phyloP scores from a whole-genome alignment of 139 green algal genomes.

The Desmodesmus armatus region DNA sequence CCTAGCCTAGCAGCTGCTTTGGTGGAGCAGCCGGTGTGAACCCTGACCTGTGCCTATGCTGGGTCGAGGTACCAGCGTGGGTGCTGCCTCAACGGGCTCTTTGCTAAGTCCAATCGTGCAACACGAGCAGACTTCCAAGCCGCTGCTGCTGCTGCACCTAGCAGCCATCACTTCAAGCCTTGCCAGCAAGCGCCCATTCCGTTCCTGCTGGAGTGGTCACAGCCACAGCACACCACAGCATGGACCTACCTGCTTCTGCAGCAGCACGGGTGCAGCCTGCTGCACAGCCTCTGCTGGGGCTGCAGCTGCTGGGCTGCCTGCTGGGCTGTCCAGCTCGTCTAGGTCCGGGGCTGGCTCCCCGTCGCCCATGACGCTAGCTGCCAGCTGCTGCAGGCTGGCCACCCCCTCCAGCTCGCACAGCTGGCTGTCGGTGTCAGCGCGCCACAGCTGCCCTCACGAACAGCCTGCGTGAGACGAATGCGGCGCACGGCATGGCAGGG shows the following conservation, averaged over 20 bases:
- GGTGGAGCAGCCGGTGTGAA: not conserved
- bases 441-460: slow-evolving; percentile 36
- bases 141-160: slow-evolving; percentile 11
- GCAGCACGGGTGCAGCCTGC: not conserved
- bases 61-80: too few relatives aligned
- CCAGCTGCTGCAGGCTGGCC: slow-evolving; percentile 28
- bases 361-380: not conserved
- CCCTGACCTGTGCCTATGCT: too few relatives aligned
- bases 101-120: too few relatives aligned
- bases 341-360: too few relatives aligned
- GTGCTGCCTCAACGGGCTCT: too few relatives aligned
- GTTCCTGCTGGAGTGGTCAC: not conserved
- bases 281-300: not conserved
- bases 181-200: too few relatives aligned
- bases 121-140: not conserved
- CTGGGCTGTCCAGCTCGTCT: not conserved
- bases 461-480: slow-evolving; percentile 1
- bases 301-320: not conserved
- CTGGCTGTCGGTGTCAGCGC: slow-evolving; percentile 1
- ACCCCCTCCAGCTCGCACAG: not conserved
- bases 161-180: not conserved
- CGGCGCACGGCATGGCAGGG: too few relatives aligned
- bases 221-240: not conserved
- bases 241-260: not conserved
- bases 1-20: not conserved